Evolutionary conservation across 352 stramenopile genomes (phyloP), one percentile per base, ranked within the genome.

Genomic region (Pythium monospermum): DNA sequence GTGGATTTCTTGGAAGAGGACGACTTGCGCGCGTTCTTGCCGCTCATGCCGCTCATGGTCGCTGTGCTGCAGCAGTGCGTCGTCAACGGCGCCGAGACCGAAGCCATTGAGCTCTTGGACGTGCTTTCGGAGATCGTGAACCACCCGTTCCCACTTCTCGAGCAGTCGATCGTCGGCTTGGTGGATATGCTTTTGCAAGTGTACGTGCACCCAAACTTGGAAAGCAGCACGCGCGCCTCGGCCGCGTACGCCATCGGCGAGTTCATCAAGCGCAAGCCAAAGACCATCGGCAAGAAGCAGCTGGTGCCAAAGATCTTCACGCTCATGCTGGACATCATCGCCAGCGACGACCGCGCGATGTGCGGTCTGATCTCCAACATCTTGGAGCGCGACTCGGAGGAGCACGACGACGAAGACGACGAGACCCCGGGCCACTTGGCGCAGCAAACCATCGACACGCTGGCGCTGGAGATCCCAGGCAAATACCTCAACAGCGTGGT

Each of bases 221-320:
- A 94, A 53, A 73, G 80, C 19, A 81, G 69, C 56, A 94, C 82
- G 15, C 83, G 82, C 28, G 77, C 82, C 1, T 86, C 83, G 31
- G 83, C 83, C n/a, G 84, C 74, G 33, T 88, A 86, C 63, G 78
- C 79, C 11, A 79, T 93, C 15, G 83, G 83, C 28, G 81, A 91
- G 61, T 88, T 94, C 57, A 82, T 93, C 46, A 91, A 91, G 67
- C 84, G 85, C 62, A 94, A 94, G 66, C 83, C 83, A 16, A 94
- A 94, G 73, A 84, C 83, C n/a, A 69, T 94, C 10, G 82, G 81
- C 50, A 94, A 93, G 77, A 87, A 84, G 62, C 68, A 78, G 33
- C 64, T 93, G 6, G 82, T 92, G 28, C 68, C 68, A 27, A 87
- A 86, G 67, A 90, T 94, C 52, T 91, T 94, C 55, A 87, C 69